These are phyloP conservation scores for Chlorella sorokiniana DNA, from an alignment of 139 green algal genomes.

Conservation along the genomic window DNA sequence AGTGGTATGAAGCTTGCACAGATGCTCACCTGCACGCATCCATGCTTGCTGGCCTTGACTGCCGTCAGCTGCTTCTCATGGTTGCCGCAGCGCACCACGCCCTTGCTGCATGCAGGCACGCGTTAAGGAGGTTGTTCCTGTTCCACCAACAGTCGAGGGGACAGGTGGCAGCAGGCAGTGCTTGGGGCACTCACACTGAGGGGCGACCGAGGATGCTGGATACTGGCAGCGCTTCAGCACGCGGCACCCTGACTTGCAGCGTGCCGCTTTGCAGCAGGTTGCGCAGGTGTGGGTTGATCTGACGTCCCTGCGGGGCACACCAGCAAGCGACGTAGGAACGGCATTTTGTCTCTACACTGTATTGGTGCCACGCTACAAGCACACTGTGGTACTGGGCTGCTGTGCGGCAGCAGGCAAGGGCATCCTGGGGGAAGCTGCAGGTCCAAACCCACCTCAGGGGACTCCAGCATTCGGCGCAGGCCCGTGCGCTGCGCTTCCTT, in stretches of 20 bases:
- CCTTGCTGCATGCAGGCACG: constrained; percentile 17
- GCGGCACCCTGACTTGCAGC: constrained; percentile 3
- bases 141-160: not conserved
- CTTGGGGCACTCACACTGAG: constrained; percentile 29
- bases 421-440: not conserved
- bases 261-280: constrained; percentile 30
- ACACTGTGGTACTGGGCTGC: too few relatives aligned
- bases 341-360: too few relatives aligned
- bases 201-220: constrained; percentile 19
- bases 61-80: constrained; percentile 11
- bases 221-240: not conserved
- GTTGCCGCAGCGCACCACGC: not conserved
- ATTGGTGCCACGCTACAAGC: too few relatives aligned
- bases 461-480: constrained; percentile 2
- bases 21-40: constrained; percentile 13
- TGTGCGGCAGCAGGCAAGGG: not conserved
- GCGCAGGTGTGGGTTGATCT: constrained; percentile 20
- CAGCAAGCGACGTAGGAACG: too few relatives aligned
- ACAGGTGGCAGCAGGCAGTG: not conserved
- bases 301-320: not conserved
- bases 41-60: constrained; percentile 26
- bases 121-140: not conserved
- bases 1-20: not conserved
- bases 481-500: not conserved
- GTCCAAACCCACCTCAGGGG: not conserved